Base-by-base conservation (phyloP, 2,329 filamentous ascomycete genomes). In the Fragosphaeria purpurea region DNA sequence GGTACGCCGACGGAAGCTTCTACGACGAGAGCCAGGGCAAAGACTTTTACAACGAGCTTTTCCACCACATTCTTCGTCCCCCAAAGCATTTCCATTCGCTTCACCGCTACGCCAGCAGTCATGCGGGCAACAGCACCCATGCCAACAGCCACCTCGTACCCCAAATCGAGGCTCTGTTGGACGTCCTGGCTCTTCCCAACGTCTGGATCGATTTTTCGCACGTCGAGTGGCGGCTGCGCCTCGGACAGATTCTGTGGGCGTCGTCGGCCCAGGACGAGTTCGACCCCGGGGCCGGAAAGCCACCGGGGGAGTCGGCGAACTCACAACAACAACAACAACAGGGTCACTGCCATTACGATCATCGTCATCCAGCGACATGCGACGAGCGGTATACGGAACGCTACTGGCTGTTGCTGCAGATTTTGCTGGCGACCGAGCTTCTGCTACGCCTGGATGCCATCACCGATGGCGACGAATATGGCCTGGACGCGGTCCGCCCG, bases 191-290 rank as follows among this genome's bases (percentile, higher is more conserved):
- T 0, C 68, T 78, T 7, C 74, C 80, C 49, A 82, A 83, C 50
- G 76, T 86, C 44, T 88, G 85, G 85, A 75, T 85, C 47, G 83
- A 88, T 63, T 85, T 88, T 56, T 84, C 82, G 22, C 74, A 82
- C 35, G 80, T 88, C 6, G 84, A 88, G 61, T 88, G 83, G 83
- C 76, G 85, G 39, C 83, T 88, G 52, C 74, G 83, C 10, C 70
- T 88, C 1, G 85, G 85, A 6, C 84, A 87, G 64, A 73, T 88
- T 41, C 65, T 88, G 2, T 88, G 84, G 83, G 81, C 58, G 0
- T 55, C 55, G 30, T 55, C 54, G 2, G 48, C 54, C 9, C 49
- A 55, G 10, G 57, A 55, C 22, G 51, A 56, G 6, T 38, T 56
- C 5, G 45, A 47, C 30, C 43, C 55, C 6, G 57, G 50, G 8